Conservation (phyloP, 1,284 basidiomycete species). For the Anthracocystis walkeri region DNA sequence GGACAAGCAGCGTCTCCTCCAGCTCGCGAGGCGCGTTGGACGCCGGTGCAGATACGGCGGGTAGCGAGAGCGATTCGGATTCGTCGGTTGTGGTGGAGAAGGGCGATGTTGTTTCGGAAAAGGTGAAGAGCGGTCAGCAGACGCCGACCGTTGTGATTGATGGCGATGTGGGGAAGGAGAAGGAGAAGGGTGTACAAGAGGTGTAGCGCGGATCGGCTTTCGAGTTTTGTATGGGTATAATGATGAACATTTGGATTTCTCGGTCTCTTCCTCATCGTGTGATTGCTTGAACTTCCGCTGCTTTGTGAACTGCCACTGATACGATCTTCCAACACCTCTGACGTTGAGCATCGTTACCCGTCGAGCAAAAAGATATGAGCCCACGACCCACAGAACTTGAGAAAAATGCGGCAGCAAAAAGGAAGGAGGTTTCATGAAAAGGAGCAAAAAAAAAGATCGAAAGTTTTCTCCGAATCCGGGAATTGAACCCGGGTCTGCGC, state of each 20-base stretch:
- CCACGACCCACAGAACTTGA: neutral
- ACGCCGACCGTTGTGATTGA: too few relatives aligned
- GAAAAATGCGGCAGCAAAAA: slow-evolving; percentile 1
- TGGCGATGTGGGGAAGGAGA: too few relatives aligned
- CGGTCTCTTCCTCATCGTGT: too few relatives aligned
- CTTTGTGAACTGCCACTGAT: too few relatives aligned
- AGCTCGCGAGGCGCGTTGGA: slow-evolving; percentile 29
- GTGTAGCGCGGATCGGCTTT: too few relatives aligned
- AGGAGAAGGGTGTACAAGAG: too few relatives aligned
- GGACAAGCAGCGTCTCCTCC: slow-evolving; percentile 33
- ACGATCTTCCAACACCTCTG: too few relatives aligned
- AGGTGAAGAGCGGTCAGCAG: neutral
- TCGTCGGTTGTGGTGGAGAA: slow-evolving; percentile 8
- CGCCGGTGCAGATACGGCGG: slow-evolving; percentile 21
- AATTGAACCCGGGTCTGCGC: slow-evolving; percentile 60
- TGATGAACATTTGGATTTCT: too few relatives aligned
- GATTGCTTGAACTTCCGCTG: too few relatives aligned
- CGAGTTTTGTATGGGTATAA: too few relatives aligned
- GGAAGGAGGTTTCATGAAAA: neutral
- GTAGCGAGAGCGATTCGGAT: slow-evolving; percentile 38
- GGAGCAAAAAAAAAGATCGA: slow-evolving; percentile 3
- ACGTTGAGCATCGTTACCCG: too few relatives aligned
- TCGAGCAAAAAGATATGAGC: neutral
- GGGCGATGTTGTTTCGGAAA: neutral
- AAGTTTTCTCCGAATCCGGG: slow-evolving; percentile 51